A percentile compares a stretch with the other conserved stretches of the same genome.
Conservation (phyloP, 345 rosid genomes). For the Nephelium lappaceum region DNA sequence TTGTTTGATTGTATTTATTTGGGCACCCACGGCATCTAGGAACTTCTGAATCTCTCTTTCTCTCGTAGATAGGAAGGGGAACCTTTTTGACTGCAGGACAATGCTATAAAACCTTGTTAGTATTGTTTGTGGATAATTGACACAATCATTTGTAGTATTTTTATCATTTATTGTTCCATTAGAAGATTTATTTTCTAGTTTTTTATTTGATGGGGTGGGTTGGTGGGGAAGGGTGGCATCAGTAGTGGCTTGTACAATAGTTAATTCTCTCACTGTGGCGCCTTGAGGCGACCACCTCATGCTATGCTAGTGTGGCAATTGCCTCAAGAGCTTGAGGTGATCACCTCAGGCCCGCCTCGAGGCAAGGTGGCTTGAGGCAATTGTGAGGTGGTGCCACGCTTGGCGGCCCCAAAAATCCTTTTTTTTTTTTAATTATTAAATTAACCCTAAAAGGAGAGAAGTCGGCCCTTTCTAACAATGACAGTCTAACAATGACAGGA, state of each 20-base stretch:
- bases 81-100: not conserved
- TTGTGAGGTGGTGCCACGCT: too few relatives aligned
- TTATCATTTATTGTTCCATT: not conserved
- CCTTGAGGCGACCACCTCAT: too few relatives aligned
- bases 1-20: constrained; percentile 15
- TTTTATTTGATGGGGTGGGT: not conserved
- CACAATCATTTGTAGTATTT: not conserved
- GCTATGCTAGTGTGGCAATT: too few relatives aligned
- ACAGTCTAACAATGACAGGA: too few relatives aligned
- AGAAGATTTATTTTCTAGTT: not conserved
- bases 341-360: too few relatives aligned
- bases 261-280: not conserved
- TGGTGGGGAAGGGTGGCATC: not conserved
- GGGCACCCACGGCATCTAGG: not conserved
- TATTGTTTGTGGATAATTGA: not conserved
- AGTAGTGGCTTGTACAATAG: not conserved
- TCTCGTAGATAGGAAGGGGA: not conserved
- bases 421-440: too few relatives aligned
- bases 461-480: too few relatives aligned
- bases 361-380: too few relatives aligned
- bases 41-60: not conserved
- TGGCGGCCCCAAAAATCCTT: too few relatives aligned
- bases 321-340: too few relatives aligned
- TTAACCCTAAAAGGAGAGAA: too few relatives aligned
- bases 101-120: not conserved